Evolutionary conservation across 2,329 filamentous ascomycete genomes (phyloP), one percentile per base, ranked within the genome.

Genomic region (Meredithiella fracta): DNA sequence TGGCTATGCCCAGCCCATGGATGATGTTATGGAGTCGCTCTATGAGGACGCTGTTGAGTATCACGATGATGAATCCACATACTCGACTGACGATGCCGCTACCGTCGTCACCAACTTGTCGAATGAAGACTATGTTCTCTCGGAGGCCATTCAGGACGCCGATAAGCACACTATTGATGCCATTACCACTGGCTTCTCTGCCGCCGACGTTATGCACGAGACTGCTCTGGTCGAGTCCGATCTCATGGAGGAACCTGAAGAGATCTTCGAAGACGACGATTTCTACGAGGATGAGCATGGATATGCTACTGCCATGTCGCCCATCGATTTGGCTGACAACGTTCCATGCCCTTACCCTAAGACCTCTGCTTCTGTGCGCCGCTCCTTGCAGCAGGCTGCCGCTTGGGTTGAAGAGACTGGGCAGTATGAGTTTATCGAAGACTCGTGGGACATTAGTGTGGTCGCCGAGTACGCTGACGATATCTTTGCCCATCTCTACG

Each of bases 401-500:
- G 65, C 74, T 5, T 75, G 82, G 59, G 86, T 94, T 14, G 79
- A 87, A 61, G 78, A 83, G 58, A 69, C 72, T 29, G 80, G 77
- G 26, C 76, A 79, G 25, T 81, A 80, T 1, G 67, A 72, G 3
- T 86, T 92, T 58, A 89, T 95, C 47, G 86, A 94, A 60, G 91
- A 96, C 61, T 91, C 97, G 66, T 94, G 85, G 81, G 92, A 97
- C 65, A 88, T 91, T 34, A 95, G 86, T 66, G 97, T 98, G 92
- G 92, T 97, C 53, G 86, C 90, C 9, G 91, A 97, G 66, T 98
- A 98, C 65, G 85, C 85, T 51, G 88, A 95, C 15, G 92, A 98
- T 64, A 97, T 98, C 62, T 96, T 97, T 64, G 75, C 14, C 3
- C 61, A 58, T 62, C 65, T 51, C 66, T 65, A 63, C 56, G 64